Percentiles rank a stretch among this genome's conserved stretches.
phyloP scores from a whole-genome alignment of 768 basidiomycete species.

The Phanerochaete sordida region DNA sequence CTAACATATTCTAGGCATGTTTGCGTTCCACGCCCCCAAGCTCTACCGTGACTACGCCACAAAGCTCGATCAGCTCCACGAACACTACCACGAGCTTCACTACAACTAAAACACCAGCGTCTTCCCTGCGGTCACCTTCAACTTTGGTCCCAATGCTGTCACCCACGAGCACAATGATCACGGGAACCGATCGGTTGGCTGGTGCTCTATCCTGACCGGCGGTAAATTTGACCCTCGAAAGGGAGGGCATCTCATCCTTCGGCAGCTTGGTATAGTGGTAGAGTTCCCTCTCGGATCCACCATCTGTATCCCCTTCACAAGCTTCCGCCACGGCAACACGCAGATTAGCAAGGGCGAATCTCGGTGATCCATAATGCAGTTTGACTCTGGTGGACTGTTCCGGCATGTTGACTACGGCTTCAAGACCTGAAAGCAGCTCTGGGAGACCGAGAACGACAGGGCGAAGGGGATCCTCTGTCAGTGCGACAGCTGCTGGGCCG shows the following conservation, averaged over 20 bases:
- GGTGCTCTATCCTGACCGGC: constrained; percentile 14
- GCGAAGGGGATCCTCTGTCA: not conserved
- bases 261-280: constrained; percentile 14
- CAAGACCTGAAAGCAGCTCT: too few relatives aligned
- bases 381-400: constrained; percentile 9
- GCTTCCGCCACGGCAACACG: constrained; percentile 17
- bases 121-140: constrained; percentile 10
- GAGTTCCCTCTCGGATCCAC: constrained; percentile 18
- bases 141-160: not conserved
- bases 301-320: constrained; percentile 20
- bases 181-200: constrained; percentile 2
- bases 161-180: constrained; percentile 2
- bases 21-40: constrained; percentile 7
- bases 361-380: constrained; percentile 9
- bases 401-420: constrained; percentile 3
- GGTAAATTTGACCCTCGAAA: constrained; percentile 13
- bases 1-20: not conserved
- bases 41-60: not conserved
- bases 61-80: not conserved
- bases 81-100: not conserved
- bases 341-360: not conserved
- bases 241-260: constrained; percentile 5
- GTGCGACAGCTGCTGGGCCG: not conserved
- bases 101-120: constrained; percentile 2
- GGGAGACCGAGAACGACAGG: too few relatives aligned